Percentiles rank a stretch among this genome's conserved stretches.
Conservation (phyloP, 306 rosid genomes). For the Biancaea sappan region DNA sequence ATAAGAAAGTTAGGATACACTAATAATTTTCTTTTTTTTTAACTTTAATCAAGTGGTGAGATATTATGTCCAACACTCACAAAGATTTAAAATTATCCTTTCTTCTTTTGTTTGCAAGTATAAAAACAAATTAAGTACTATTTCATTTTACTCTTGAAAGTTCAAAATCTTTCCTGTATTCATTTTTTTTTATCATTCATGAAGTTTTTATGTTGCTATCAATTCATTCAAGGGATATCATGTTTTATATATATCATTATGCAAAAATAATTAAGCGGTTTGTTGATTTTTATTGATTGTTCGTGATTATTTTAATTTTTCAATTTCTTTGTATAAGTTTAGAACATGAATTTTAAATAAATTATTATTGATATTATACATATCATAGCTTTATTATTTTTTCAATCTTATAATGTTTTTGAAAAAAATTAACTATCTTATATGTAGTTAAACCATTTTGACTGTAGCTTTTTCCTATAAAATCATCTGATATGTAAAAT, state of each 20-base stretch:
- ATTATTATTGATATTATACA: background rate
- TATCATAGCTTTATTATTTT: background rate
- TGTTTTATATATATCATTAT: background rate
- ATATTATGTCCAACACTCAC: background rate
- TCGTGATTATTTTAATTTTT: background rate
- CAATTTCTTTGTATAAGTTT: background rate
- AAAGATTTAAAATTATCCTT: background rate
- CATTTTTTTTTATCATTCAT: no score
- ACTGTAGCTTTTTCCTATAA: background rate
- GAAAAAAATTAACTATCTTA: background rate
- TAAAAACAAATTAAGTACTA: background rate
- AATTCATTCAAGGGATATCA: background rate
- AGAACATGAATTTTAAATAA: no score
- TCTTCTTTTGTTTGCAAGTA: background rate
- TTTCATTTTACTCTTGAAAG: background rate
- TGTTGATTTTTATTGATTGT: no score
- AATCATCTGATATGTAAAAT: background rate
- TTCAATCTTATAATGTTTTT: background rate
- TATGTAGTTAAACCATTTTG: background rate
- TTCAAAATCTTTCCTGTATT: background rate
- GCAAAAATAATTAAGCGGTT: no score
- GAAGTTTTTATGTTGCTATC: background rate
- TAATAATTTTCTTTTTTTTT: no score
- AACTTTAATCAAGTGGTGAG: background rate
- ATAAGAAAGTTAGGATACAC: background rate